Percentiles rank a stretch among this genome's conserved stretches.
Evolutionary conservation across 495 filamentous ascomycete species (phyloP).

Genomic region (Daldinia bambusicola): DNA sequence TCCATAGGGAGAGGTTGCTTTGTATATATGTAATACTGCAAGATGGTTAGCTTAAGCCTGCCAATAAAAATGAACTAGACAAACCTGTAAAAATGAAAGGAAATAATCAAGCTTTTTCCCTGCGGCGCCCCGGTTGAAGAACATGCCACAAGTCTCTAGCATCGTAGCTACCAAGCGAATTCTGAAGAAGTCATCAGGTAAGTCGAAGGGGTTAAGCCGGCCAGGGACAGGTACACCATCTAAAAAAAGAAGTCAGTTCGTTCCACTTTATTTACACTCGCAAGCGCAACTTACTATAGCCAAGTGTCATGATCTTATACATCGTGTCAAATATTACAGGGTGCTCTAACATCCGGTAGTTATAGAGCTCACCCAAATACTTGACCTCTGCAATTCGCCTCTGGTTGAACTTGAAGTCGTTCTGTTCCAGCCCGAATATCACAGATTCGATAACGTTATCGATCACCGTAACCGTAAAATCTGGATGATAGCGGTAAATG

Average conservation of each 20-base stretch:
- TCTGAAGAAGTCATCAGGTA: conserved; percentile 95
- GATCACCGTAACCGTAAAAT: conserved; percentile 86
- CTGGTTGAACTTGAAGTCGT: conserved; percentile 98
- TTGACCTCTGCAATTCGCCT: conserved; percentile 95
- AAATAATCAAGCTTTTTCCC: conserved; percentile 99
- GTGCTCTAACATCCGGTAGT: conserved; percentile 96
- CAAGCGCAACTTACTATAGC: conserved; percentile 68
- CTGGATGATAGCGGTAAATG: conserved; percentile 88
- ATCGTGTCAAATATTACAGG: conserved; percentile 94
- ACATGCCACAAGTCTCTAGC: conserved; percentile 94
- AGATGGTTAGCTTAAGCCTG: conserved; percentile 36
- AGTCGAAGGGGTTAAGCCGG: conserved; percentile 76
- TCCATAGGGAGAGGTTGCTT: conserved; percentile 96
- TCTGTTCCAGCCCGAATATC: conserved; percentile 87
- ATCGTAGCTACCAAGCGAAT: conserved; percentile 88
- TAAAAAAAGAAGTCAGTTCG: conserved; percentile 52
- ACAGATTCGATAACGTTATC: conserved; percentile 92
- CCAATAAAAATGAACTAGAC: neutral
- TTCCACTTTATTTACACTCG: neutral
- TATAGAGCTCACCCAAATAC: conserved; percentile 96
- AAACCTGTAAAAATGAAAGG: conserved; percentile 88
- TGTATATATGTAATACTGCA: conserved; percentile 91
- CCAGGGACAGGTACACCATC: conserved; percentile 84
- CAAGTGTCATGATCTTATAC: conserved; percentile 93
- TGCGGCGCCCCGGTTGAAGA: conserved; percentile 90